Percentiles rank a stretch among this genome's conserved stretches.
phyloP scores from a whole-genome alignment of 2,329 filamentous ascomycete species.

The Cryoendolithus antarcticus region DNA sequence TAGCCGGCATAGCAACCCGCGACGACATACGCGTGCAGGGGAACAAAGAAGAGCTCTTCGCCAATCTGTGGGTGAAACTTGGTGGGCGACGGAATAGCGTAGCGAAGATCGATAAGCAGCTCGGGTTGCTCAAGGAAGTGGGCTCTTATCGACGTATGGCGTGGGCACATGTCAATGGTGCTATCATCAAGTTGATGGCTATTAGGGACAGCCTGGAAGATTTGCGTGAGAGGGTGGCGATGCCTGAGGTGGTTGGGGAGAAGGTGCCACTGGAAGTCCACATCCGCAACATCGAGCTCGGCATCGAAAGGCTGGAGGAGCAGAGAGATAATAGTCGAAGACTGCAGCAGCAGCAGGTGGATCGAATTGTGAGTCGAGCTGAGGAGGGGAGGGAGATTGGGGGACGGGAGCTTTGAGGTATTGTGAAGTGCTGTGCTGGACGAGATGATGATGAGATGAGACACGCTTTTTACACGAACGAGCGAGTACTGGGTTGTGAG shows the following conservation, averaged over 20 bases:
- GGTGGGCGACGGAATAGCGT: constrained; percentile 54
- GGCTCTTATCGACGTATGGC: constrained; percentile 52
- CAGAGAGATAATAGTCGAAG: constrained; percentile 41
- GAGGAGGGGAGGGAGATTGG: constrained; percentile 6
- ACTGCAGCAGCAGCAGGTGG: constrained; percentile 17
- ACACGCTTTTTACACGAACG: too few relatives aligned
- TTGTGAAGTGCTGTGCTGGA: neutral
- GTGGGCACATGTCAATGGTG: constrained; percentile 53
- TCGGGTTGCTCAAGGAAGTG: constrained; percentile 54
- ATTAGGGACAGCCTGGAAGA: constrained; percentile 62
- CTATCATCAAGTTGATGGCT: constrained; percentile 60
- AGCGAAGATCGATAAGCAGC: constrained; percentile 49
- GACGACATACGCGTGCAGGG: constrained; percentile 48
- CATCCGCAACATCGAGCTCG: constrained; percentile 60
- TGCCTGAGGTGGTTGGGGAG: constrained; percentile 47
- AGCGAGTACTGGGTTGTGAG: too few relatives aligned
- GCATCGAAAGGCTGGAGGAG: constrained; percentile 57
- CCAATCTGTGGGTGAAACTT: constrained; percentile 60
- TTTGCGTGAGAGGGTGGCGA: constrained; percentile 56
- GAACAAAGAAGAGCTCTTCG: constrained; percentile 54
- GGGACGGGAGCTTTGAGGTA: constrained; percentile 1
- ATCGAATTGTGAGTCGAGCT: constrained; percentile 10
- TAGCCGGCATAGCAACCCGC: constrained; percentile 55
- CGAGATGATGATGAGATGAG: neutral
- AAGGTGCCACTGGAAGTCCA: constrained; percentile 58